Evolutionary conservation across 495 filamentous ascomycete genomes (phyloP).

Genomic region (Xylaria longipes): DNA sequence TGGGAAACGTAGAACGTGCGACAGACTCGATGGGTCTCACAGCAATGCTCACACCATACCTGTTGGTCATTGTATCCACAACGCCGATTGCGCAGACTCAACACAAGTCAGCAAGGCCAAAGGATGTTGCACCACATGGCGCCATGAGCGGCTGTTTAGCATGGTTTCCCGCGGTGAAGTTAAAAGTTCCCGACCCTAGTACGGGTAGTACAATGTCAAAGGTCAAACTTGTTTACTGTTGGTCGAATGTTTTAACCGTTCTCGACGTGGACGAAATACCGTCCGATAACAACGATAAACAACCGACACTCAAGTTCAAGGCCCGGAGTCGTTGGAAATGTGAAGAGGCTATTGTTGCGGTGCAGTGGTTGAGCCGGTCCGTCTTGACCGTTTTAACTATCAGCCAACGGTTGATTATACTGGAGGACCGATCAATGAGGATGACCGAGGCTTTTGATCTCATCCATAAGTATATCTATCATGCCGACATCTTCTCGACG

Average conservation of each 20-base stretch:
- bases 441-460: constrained; percentile 95
- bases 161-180: constrained; percentile 95
- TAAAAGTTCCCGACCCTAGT: constrained; percentile 73
- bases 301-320: constrained; percentile 77
- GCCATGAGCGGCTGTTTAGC: constrained; percentile 92
- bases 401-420: constrained; percentile 87
- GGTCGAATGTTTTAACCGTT: constrained; percentile 94
- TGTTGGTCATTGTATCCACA: constrained; percentile 95
- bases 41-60: constrained; percentile 93
- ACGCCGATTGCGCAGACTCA: constrained; percentile 96
- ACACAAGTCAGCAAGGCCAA: constrained; percentile 87
- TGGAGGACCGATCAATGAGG: constrained; percentile 87
- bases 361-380: constrained; percentile 96
- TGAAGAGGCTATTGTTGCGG: constrained; percentile 93
- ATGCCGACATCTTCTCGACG: constrained; percentile 82
- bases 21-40: constrained; percentile 91
- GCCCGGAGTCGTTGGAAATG: constrained; percentile 89
- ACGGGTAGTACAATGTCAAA: constrained; percentile 65
- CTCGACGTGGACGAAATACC: constrained; percentile 81
- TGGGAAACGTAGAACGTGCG: constrained; percentile 88
- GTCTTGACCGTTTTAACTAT: constrained; percentile 91
- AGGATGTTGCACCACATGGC: constrained; percentile 86
- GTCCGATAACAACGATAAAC: constrained; percentile 70
- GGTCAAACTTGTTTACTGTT: constrained; percentile 95
- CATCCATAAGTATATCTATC: constrained; percentile 89